Conservation (phyloP, 768 basidiomycete species). For the Tephrocybe sp. region DNA sequence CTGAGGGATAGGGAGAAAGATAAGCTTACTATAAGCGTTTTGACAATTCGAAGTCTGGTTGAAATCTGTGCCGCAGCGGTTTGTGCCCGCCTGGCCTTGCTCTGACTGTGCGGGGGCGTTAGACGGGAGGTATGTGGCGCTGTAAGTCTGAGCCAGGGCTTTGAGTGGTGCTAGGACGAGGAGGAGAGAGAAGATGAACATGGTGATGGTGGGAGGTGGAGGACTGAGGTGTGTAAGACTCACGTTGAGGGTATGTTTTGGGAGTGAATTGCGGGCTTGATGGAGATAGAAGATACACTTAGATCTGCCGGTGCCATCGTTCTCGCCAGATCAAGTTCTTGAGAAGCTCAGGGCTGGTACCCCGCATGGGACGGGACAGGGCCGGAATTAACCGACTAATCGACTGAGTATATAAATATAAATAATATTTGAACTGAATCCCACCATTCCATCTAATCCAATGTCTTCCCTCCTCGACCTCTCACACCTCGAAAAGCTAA, state of each 20-base stretch:
- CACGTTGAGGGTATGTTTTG: background rate
- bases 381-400: no score
- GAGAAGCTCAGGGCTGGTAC: no score
- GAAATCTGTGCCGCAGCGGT: conserved; percentile 56
- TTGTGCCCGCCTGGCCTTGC: conserved; percentile 60
- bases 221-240: background rate
- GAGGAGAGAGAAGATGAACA: background rate
- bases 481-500: conserved; percentile 10
- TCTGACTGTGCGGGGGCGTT: conserved; percentile 47
- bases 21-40: conserved; percentile 51
- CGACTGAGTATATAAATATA: no score
- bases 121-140: conserved; percentile 47
- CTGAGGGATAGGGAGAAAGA: no score
- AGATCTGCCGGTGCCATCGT: background rate
- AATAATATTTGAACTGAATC: no score
- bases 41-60: conserved; percentile 66
- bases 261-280: no score
- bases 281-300: no score
- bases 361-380: no score
- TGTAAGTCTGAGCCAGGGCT: conserved; percentile 27
- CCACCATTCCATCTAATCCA: no score
- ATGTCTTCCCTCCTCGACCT: conserved; percentile 11
- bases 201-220: background rate
- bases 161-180: background rate
- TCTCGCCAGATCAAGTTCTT: background rate